phyloP scores from a whole-genome alignment of 177 flowering plant species.

The Vitis hybrid region DNA sequence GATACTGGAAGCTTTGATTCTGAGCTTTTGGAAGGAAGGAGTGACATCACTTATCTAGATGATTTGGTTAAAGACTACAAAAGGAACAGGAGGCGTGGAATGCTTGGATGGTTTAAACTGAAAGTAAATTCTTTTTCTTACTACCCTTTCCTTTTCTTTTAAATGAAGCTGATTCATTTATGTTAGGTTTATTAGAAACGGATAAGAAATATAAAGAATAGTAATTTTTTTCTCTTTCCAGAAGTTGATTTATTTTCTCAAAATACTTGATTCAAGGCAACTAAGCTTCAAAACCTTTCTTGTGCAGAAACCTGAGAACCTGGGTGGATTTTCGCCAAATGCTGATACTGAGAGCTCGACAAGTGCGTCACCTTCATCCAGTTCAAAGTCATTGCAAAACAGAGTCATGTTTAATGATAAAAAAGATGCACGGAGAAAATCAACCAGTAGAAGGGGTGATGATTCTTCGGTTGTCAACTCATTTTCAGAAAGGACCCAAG shows the following conservation, averaged over 20 bases:
- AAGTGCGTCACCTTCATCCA: conserved; percentile 67
- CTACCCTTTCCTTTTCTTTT: neutral
- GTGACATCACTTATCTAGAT: conserved; percentile 42
- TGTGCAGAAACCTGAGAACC: conserved; percentile 67
- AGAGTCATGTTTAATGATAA: conserved; percentile 35
- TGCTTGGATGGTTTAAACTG: conserved; percentile 87
- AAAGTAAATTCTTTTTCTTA: conserved; percentile 35
- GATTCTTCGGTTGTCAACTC: conserved; percentile 41
- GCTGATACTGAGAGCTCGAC: conserved; percentile 55
- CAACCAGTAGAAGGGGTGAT: conserved; percentile 49
- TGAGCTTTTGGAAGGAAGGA: conserved; percentile 53
- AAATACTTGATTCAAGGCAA: neutral
- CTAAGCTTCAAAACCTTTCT: conserved; percentile 2
- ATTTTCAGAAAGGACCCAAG: conserved; percentile 64
- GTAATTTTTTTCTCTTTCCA: neutral
- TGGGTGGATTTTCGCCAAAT: conserved; percentile 37
- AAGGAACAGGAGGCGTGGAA: conserved; percentile 60
- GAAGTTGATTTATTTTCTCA: neutral
- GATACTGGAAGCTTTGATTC: conserved; percentile 62
- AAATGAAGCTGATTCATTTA: neutral
- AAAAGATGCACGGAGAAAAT: conserved; percentile 58
- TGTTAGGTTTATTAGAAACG: neutral
- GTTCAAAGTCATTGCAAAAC: conserved; percentile 44
- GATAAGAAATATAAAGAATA: neutral
- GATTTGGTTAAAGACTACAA: conserved; percentile 55